Conservation (phyloP, 495 filamentous ascomycete species). For the Amorphotheca resinae region DNA sequence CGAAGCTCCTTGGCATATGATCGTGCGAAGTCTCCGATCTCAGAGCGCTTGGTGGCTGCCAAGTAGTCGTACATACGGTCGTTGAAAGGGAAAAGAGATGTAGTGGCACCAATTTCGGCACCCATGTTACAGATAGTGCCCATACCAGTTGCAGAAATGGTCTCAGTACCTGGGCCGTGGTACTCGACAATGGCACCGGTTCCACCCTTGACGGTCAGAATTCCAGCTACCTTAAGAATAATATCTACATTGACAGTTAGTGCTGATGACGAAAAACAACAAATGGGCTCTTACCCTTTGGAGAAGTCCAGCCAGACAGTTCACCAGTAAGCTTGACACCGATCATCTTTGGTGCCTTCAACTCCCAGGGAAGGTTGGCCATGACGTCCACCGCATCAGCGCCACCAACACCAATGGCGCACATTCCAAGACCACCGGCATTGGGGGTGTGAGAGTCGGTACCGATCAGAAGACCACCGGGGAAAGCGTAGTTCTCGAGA, state of each 20-base stretch:
- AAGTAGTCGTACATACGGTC: slow-evolving; percentile 96
- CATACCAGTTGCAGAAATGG: slow-evolving; percentile 50
- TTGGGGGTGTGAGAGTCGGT: slow-evolving; percentile 99
- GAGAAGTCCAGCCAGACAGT: slow-evolving; percentile 85
- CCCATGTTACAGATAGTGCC: slow-evolving; percentile 65
- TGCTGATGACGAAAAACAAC: slow-evolving; percentile 2
- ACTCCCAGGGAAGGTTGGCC: slow-evolving; percentile 94
- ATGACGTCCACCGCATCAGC: slow-evolving; percentile 98
- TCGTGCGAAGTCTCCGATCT: slow-evolving; percentile 83
- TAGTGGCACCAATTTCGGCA: slow-evolving; percentile 93
- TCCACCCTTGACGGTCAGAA: slow-evolving; percentile 95
- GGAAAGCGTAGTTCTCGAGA: slow-evolving; percentile 98
- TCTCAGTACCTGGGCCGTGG: slow-evolving; percentile 66
- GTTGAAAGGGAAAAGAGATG: slow-evolving; percentile 98
- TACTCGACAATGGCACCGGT: slow-evolving; percentile 97
- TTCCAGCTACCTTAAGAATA: slow-evolving; percentile 95
- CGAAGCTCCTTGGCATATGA: slow-evolving; percentile 74
- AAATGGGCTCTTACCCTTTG: slow-evolving; percentile 59
- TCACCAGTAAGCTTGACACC: slow-evolving; percentile 88
- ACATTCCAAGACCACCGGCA: slow-evolving; percentile 92
- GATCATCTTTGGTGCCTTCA: slow-evolving; percentile 96
- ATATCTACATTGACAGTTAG: slow-evolving; percentile 50
- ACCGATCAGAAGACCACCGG: slow-evolving; percentile 94
- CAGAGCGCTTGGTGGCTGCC: slow-evolving; percentile 75
- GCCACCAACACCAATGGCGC: slow-evolving; percentile 46